Evolutionary conservation across 2,329 filamentous ascomycete species (phyloP).

Genomic region (Ambrosiella xylebori): DNA sequence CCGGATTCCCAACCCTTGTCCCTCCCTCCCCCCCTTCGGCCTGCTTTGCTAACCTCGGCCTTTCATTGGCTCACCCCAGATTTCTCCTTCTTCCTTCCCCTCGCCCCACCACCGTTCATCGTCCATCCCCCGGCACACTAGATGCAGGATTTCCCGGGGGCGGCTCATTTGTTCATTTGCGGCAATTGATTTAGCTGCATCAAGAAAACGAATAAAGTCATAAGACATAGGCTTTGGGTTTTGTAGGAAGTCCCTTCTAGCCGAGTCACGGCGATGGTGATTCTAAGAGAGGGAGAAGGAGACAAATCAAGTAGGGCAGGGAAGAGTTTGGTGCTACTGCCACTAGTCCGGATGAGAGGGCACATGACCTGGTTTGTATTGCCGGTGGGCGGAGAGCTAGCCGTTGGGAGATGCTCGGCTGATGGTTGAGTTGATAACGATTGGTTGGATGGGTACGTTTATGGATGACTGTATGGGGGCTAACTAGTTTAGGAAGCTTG

Average conservation of each 20-base stretch:
- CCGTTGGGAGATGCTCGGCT: no score
- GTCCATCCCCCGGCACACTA: background rate
- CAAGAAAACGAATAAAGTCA: background rate
- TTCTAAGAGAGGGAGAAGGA: no score
- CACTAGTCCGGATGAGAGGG: no score
- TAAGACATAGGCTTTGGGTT: background rate
- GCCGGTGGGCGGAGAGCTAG: no score
- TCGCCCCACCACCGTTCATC: background rate
- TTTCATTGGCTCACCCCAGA: constrained; percentile 5
- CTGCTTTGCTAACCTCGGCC: constrained; percentile 12
- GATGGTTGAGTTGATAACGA: no score
- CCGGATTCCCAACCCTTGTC: background rate
- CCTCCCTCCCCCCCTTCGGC: background rate
- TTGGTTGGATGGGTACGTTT: no score
- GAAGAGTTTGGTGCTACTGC: no score
- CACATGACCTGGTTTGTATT: no score
- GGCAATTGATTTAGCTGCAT: background rate
- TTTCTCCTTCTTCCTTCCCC: background rate
- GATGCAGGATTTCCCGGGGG: background rate
- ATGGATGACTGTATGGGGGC: no score
- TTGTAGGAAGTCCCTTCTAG: constrained; percentile 1
- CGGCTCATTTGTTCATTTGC: background rate
- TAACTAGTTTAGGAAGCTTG: no score
- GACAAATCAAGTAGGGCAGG: no score
- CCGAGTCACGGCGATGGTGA: background rate